A percentile compares a stretch with the other conserved stretches of the same genome.
phyloP scores from a whole-genome alignment of 1,139 yeast genomes.

The Saccharomycopsis phalli region DNA sequence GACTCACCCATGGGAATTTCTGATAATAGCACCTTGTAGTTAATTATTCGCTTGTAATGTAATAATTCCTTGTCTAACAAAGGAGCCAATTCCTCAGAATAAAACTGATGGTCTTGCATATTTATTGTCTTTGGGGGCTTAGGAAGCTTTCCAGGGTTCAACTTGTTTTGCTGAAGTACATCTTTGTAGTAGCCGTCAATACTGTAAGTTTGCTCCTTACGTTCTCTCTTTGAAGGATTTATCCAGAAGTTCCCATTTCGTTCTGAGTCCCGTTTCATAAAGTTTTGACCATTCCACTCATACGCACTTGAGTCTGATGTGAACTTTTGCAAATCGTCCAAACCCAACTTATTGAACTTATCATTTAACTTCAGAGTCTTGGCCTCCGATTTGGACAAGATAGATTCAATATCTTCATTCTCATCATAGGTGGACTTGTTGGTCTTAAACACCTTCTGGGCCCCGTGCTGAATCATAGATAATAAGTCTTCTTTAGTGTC shows the following conservation, averaged over 20 bases:
- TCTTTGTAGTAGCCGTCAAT: constrained; percentile 85
- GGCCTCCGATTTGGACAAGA: constrained; percentile 68
- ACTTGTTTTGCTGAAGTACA: constrained; percentile 41
- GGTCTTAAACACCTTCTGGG: constrained; percentile 70
- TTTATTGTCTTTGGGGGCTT: constrained; percentile 66
- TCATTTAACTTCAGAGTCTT: constrained; percentile 71
- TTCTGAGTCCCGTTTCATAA: constrained; percentile 57
- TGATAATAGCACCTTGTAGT: constrained; percentile 57
- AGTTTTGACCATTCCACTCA: constrained; percentile 96
- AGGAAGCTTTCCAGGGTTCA: constrained; percentile 40
- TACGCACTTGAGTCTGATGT: constrained; percentile 83
- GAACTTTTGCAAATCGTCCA: constrained; percentile 88
- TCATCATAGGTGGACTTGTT: constrained; percentile 29
- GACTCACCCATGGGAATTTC: constrained; percentile 25
- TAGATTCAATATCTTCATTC: constrained; percentile 71
- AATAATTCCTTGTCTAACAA: constrained; percentile 73
- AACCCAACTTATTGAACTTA: constrained; percentile 75
- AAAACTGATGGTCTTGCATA: constrained; percentile 85
- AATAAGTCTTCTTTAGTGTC: constrained; percentile 74
- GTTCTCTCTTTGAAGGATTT: constrained; percentile 80
- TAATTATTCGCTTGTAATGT: constrained; percentile 62
- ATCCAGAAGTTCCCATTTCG: constrained; percentile 56
- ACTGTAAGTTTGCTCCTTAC: constrained; percentile 82
- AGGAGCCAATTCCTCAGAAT: constrained; percentile 53
- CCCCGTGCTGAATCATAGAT: constrained; percentile 96